Evolutionary conservation across 257 asterid species (phyloP).

Genomic region (Solanum raphanifolium): DNA sequence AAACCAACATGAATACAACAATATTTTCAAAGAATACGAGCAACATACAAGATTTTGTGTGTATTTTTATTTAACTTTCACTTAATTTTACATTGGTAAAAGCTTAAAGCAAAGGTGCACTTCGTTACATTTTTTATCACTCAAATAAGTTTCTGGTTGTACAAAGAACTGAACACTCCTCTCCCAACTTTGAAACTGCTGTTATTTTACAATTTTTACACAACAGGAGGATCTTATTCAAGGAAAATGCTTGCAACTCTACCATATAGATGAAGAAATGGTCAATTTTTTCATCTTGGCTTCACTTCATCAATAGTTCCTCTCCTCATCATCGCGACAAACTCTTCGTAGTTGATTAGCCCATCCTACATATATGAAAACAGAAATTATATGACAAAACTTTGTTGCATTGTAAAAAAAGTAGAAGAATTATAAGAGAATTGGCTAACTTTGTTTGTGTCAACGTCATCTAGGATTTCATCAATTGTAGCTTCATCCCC

Average conservation of each 20-base stretch:
- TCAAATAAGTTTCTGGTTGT: not conserved
- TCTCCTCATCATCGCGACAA: conserved; percentile 74
- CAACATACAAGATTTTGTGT: not conserved
- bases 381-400: not conserved
- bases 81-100: not conserved
- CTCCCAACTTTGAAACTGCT: not conserved
- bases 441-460: conserved; percentile 49
- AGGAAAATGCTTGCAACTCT: not conserved
- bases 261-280: not conserved
- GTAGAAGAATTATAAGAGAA: not conserved
- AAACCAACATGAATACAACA: not conserved
- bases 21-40: not conserved
- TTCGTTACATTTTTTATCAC: not conserved
- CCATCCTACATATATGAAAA: conserved; percentile 49
- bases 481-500: conserved; percentile 88
- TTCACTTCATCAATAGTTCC: conserved; percentile 35
- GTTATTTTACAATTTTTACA: not conserved
- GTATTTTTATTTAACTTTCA: not conserved
- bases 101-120: not conserved
- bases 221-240: not conserved
- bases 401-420: not conserved
- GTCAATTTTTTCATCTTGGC: not conserved
- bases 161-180: not conserved
- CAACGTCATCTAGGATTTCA: conserved; percentile 82
- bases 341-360: conserved; percentile 64